Conservation (phyloP, 148 eudicot genomes). For the Beta vulgaris region DNA sequence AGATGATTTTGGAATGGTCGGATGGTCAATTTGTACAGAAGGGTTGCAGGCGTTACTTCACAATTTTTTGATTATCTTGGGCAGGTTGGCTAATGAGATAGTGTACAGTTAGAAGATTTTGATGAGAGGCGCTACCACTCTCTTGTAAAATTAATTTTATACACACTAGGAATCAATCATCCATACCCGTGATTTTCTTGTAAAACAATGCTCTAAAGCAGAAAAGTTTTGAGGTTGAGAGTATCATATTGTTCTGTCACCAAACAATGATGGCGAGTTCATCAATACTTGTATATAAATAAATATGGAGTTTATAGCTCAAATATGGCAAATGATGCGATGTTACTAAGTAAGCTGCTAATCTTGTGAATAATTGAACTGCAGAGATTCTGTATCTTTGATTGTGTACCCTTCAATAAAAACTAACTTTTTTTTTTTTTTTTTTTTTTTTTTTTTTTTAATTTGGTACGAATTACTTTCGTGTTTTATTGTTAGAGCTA, state of each 20-base stretch:
- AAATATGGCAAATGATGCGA: too few species aligned
- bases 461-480: too few species aligned
- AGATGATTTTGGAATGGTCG: constrained; percentile 10
- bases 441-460: too few species aligned
- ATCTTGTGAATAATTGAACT: too few species aligned
- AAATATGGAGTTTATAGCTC: background rate
- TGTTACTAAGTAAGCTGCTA: too few species aligned
- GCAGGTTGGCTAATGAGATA: constrained; percentile 15
- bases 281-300: constrained; percentile 12
- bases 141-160: constrained; percentile 10
- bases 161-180: constrained; percentile 10
- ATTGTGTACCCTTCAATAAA: too few species aligned
- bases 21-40: constrained; percentile 24
- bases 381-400: too few species aligned
- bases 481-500: too few species aligned
- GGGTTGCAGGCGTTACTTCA: constrained; percentile 9
- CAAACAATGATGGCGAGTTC: constrained; percentile 5
- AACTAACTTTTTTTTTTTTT: too few species aligned
- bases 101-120: constrained; percentile 30
- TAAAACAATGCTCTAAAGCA: constrained; percentile 11
- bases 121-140: background rate
- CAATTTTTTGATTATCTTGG: constrained; percentile 13
- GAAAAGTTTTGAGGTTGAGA: constrained; percentile 18
- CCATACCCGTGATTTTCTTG: background rate
- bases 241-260: constrained; percentile 12